Conservation (phyloP, 2,329 filamentous ascomycete genomes). For the Penicillium palitans region DNA sequence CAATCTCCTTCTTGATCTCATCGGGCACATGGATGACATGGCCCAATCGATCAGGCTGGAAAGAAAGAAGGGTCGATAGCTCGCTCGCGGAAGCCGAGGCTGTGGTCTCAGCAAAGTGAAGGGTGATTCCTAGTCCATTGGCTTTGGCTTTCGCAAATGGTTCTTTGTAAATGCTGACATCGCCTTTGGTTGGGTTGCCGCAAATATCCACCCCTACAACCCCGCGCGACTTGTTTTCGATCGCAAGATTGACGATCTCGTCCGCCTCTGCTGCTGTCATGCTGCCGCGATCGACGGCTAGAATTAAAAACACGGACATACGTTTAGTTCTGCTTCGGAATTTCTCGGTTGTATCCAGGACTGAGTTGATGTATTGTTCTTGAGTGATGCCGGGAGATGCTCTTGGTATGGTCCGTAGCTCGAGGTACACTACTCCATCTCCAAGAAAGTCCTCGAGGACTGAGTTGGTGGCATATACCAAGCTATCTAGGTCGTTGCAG, state of each 20-base stretch:
- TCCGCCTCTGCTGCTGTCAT: conserved; percentile 58
- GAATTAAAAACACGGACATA: conserved; percentile 66
- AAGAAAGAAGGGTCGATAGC: conserved; percentile 64
- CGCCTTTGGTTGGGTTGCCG: conserved; percentile 67
- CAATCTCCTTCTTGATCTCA: conserved; percentile 58
- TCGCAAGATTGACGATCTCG: conserved; percentile 65
- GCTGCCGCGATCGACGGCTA: conserved; percentile 72
- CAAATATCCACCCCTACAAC: conserved; percentile 78
- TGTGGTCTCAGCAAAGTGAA: conserved; percentile 75
- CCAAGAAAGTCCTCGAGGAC: conserved; percentile 66
- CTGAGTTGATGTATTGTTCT: conserved; percentile 62
- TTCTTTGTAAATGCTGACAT: conserved; percentile 59
- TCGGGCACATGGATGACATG: conserved; percentile 76
- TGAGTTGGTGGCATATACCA: conserved; percentile 62
- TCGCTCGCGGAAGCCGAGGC: conserved; percentile 60
- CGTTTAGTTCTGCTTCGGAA: conserved; percentile 46
- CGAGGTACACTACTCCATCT: conserved; percentile 75
- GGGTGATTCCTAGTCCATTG: conserved; percentile 62
- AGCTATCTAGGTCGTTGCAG: conserved; percentile 61
- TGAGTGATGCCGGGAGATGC: conserved; percentile 60
- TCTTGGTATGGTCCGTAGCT: conserved; percentile 77
- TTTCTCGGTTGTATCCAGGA: conserved; percentile 63
- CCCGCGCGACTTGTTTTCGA: conserved; percentile 52
- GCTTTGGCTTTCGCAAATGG: conserved; percentile 60
- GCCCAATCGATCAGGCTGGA: conserved; percentile 67